Base-by-base conservation (phyloP, 176 grass and related monocot genomes). In the Aegilops longissima region DNA sequence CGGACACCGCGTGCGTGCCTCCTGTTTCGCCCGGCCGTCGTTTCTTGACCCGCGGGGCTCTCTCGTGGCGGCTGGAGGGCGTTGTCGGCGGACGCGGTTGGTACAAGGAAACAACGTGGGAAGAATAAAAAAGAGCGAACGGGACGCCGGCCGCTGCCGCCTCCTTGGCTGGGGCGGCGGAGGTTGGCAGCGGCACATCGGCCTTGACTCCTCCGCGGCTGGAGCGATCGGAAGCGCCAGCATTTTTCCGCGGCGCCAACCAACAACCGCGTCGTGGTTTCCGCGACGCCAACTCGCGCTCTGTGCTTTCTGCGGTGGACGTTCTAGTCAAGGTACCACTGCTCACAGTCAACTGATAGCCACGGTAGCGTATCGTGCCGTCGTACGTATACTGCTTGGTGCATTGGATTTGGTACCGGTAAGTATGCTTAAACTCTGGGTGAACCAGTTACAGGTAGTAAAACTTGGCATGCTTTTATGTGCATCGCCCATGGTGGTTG, bases 201-300 rank as follows among this genome's bases (percentile, higher is more conserved):
- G 49, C 45, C 2, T 44, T 33, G 31, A 42, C 36, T 38, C 54
- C 54, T 10, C 51, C 51, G 16, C 16, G 47, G 13, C 51, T 27
- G 27, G 27, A 27, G 49, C 5, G 16, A 4, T 73, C 44, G n/a
- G 58, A 33, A 45, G 61, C 85, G 80, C 84, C 84, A 21, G 9
- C 80, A 31, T 74, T 90, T 87, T 35, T 34, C 80, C 80, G 80
- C 84, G 21, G 38, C 40, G 58, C 58, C 80, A 66, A 65, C 40
- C 0, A 72, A 21, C 36, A n/a, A 8, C 29, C 17, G 54, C 80
- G 27, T 74, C 84, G 56, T 73, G 84, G 89, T 79, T 82, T 87
- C 12, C 7, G 14, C 14, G 5, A 2, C 14, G 45, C 40, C 40
- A 65, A 1, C 75, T 24, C 9, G 61, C 21, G 17, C 24, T 25